A percentile compares a stretch with the other conserved stretches of the same genome.
Conservation (phyloP, 1,139 yeast genomes). For the Candida pseudoviswanathii region DNA sequence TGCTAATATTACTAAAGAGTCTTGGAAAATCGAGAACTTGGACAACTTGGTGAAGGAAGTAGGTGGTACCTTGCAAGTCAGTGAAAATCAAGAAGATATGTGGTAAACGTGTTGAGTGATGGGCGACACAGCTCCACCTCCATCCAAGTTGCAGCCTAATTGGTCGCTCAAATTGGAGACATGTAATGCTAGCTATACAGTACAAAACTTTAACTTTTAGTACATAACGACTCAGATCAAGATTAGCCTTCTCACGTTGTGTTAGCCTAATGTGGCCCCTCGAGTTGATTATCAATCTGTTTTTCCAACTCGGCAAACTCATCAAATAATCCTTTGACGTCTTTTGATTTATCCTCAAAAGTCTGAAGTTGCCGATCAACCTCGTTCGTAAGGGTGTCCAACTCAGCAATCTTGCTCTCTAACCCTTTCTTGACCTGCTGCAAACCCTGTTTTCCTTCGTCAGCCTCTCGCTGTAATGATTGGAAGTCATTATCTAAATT, state of each 20-base stretch:
- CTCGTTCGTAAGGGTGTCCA: conserved; percentile 5
- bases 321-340: background rate
- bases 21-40: conserved; percentile 32
- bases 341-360: background rate
- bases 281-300: conserved; percentile 2
- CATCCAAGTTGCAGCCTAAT: background rate
- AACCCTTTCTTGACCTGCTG: conserved; percentile 8
- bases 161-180: background rate
- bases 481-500: conserved; percentile 5
- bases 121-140: no score
- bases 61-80: conserved; percentile 42
- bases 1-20: conserved; percentile 36
- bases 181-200: no score
- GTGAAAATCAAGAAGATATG: conserved; percentile 47
- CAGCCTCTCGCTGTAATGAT: conserved; percentile 4
- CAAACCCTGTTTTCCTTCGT: conserved; percentile 3
- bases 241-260: background rate
- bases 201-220: background rate
- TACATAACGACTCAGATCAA: background rate
- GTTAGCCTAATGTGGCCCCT: background rate
- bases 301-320: conserved; percentile 4
- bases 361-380: conserved; percentile 1
- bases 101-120: conserved; percentile 29
- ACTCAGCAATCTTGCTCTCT: conserved; percentile 5
- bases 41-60: conserved; percentile 38